A percentile compares a stretch with the other conserved stretches of the same genome.
These are phyloP conservation scores for Monascus purpureus DNA, from an alignment of 495 filamentous ascomycete genomes.

Conservation along the genomic window DNA sequence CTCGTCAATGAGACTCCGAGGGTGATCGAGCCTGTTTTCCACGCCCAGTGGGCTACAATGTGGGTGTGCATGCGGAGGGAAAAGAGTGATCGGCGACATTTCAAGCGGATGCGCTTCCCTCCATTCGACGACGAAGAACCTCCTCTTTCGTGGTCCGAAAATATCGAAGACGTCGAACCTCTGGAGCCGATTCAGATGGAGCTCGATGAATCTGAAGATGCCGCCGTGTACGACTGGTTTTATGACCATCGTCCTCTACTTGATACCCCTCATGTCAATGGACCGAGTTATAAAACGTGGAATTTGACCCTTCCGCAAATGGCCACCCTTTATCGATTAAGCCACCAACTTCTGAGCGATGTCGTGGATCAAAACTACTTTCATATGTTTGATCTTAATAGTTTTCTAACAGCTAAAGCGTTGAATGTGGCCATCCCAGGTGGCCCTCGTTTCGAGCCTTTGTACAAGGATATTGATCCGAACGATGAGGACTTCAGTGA, in stretches of 20 bases:
- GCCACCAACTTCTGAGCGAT: conserved; percentile 81
- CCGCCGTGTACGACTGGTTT: conserved; percentile 86
- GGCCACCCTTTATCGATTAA: conserved; percentile 86
- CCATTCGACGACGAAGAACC: conserved; percentile 99
- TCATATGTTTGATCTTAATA: conserved; percentile 93
- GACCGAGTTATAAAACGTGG: conserved; percentile 94
- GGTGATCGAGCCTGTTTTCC: conserved; percentile 96
- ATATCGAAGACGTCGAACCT: conserved; percentile 96
- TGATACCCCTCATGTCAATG: conserved; percentile 90
- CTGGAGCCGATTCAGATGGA: conserved; percentile 99
- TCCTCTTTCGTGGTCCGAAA: conserved; percentile 93
- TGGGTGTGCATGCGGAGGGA: conserved; percentile 98
- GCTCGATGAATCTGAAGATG: conserved; percentile 90
- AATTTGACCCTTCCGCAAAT: conserved; percentile 91
- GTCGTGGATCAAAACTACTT: conserved; percentile 94
- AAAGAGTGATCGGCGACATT: conserved; percentile 90
- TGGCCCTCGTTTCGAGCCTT: conserved; percentile 89
- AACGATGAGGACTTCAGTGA: conserved; percentile 99
- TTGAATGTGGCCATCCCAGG: conserved; percentile 95
- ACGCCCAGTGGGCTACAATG: conserved; percentile 99
- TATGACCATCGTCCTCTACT: conserved; percentile 89
- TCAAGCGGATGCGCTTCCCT: conserved; percentile 98
- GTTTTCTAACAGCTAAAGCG: conserved; percentile 92
- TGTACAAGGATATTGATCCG: conserved; percentile 98
- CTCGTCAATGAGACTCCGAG: conserved; percentile 93